These are phyloP conservation scores for Neopestalotiopsis sp. DNA, from an alignment of 2,329 filamentous ascomycete species.

Conservation along the genomic window DNA sequence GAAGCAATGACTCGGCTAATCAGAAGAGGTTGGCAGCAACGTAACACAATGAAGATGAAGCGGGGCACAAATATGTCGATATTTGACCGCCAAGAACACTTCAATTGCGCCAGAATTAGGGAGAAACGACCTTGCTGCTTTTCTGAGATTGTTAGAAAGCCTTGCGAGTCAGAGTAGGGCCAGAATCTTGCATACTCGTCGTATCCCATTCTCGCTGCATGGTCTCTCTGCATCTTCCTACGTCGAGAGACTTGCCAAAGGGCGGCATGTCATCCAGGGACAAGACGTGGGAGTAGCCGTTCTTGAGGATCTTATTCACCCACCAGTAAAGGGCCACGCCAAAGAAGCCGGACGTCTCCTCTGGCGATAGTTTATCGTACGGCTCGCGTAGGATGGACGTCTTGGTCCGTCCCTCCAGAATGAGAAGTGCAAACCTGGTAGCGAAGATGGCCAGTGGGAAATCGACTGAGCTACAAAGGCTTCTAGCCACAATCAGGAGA, in stretches of 20 bases:
- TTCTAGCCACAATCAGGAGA: not conserved
- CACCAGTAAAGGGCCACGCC: not conserved
- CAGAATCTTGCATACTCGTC: not conserved
- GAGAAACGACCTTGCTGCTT: not conserved
- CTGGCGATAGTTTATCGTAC: not conserved
- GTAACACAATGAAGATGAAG: not conserved
- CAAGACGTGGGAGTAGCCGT: not conserved
- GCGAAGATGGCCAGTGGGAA: not conserved
- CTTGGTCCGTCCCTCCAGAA: slow-evolving; percentile 1
- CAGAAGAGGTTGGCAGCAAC: slow-evolving; percentile 2
- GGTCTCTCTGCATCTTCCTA: not conserved
- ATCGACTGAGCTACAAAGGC: not conserved
- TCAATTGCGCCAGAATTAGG: not conserved
- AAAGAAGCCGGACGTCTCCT: slow-evolving; percentile 5
- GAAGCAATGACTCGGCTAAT: not conserved
- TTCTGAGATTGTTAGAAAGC: not conserved
- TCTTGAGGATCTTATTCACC: not conserved
- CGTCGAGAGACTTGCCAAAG: not conserved
- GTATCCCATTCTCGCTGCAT: slow-evolving; percentile 5
- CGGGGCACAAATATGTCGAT: not conserved
- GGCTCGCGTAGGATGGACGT: slow-evolving; percentile 4
- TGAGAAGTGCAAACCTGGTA: not conserved
- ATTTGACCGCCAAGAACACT: not conserved
- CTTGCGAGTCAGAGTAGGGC: not conserved
- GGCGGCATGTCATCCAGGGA: not conserved